A percentile compares a stretch with the other conserved stretches of the same genome.
phyloP scores from a whole-genome alignment of 2,329 filamentous ascomycete genomes.

The Colletotrichum sp. region DNA sequence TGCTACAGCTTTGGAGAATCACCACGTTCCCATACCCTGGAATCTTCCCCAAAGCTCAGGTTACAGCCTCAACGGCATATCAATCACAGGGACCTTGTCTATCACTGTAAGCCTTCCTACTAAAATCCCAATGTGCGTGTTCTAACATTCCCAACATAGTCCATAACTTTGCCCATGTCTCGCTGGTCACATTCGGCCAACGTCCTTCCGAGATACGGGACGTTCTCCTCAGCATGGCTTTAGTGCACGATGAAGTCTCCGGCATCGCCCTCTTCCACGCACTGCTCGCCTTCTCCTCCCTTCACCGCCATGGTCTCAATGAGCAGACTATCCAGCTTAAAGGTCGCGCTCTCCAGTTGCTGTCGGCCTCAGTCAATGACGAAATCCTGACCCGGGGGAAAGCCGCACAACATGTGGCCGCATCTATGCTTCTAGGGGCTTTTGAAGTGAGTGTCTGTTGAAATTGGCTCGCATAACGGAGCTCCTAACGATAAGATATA shows the following conservation, averaged over 20 bases:
- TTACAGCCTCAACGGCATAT: neutral
- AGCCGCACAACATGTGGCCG: neutral
- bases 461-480: accelerated
- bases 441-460: neutral
- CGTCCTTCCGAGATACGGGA: neutral
- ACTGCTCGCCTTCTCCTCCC: neutral
- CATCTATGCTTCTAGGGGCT: constrained; percentile 3
- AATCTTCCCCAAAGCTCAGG: neutral
- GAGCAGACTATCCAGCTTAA: neutral
- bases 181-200: neutral
- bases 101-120: neutral
- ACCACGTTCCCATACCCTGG: neutral
- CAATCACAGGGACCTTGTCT: neutral
- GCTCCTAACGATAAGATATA: neutral
- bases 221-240: neutral
- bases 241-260: neutral
- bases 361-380: neutral
- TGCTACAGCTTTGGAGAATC: neutral
- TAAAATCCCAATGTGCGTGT: neutral
- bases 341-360: neutral
- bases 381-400: neutral
- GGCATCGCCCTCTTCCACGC: neutral
- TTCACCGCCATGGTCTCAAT: neutral
- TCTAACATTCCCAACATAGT: neutral
- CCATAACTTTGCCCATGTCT: neutral